Evolutionary conservation across 2,329 filamentous ascomycete species (phyloP).

Genomic region (Diaporthe vaccinii): DNA sequence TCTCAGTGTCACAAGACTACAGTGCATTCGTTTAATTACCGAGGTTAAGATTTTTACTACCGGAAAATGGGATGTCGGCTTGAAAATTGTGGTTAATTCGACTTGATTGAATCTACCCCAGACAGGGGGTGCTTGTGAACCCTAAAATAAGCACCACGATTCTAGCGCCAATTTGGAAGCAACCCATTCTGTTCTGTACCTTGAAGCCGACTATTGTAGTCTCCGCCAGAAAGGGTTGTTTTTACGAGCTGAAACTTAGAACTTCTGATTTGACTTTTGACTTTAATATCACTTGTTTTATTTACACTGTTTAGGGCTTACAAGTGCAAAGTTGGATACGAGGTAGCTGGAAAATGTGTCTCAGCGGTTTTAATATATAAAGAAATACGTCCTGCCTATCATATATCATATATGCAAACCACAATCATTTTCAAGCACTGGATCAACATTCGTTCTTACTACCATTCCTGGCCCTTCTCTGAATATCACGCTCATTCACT

Average conservation of each 20-base stretch:
- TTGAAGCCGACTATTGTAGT: background rate
- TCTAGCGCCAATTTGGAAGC: background rate
- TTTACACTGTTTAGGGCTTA: background rate
- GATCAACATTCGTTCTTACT: background rate
- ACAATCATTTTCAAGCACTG: conserved; percentile 4
- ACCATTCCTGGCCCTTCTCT: background rate
- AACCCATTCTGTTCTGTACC: background rate
- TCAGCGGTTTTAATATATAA: background rate
- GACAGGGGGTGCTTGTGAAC: background rate
- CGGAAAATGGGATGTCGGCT: background rate
- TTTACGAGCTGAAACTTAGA: background rate
- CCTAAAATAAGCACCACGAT: background rate
- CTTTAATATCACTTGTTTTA: background rate
- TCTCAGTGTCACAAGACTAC: background rate
- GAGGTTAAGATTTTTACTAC: background rate
- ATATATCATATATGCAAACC: background rate
- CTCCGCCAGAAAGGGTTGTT: background rate
- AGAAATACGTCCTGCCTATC: background rate
- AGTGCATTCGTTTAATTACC: background rate
- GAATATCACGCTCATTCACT: background rate
- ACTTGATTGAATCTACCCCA: background rate
- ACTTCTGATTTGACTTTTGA: background rate
- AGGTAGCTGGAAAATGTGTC: background rate
- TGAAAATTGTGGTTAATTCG: background rate
- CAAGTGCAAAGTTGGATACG: too few relatives aligned